Conservation (phyloP, 441 rosid species). For the Gossypium schwendimanii region DNA sequence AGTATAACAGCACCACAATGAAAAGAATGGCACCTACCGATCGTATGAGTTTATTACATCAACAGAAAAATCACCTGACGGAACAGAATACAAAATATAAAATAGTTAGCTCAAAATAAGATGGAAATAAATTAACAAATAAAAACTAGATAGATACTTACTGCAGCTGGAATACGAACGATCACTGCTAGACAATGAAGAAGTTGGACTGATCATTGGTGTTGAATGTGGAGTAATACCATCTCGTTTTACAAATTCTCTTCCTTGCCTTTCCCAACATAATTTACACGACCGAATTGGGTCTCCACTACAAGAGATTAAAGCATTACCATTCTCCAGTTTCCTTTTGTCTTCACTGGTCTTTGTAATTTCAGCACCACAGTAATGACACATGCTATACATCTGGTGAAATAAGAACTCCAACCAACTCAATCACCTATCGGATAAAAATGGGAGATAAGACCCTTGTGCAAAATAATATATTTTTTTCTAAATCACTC, state of each 20-base stretch:
- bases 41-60: conserved; percentile 48
- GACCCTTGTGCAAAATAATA: background rate
- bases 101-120: conserved; percentile 16
- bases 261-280: conserved; percentile 42
- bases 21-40: conserved; percentile 35
- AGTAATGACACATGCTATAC: conserved; percentile 46
- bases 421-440: conserved; percentile 19
- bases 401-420: conserved; percentile 19
- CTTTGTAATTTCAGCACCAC: conserved; percentile 31
- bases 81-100: conserved; percentile 3
- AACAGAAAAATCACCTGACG: conserved; percentile 69
- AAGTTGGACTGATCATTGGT: conserved; percentile 53
- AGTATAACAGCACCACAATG: background rate
- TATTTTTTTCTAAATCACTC: background rate
- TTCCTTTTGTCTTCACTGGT: conserved; percentile 24
- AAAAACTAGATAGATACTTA: conserved; percentile 22
- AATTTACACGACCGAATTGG: conserved; percentile 33
- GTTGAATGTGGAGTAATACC: conserved; percentile 27
- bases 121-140: background rate
- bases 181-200: conserved; percentile 61
- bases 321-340: conserved; percentile 21
- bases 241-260: conserved; percentile 23
- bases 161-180: conserved; percentile 65
- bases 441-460: background rate
- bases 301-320: conserved; percentile 26